phyloP scores from a whole-genome alignment of 805 yeast species.

The Metschnikowia koreensis region DNA sequence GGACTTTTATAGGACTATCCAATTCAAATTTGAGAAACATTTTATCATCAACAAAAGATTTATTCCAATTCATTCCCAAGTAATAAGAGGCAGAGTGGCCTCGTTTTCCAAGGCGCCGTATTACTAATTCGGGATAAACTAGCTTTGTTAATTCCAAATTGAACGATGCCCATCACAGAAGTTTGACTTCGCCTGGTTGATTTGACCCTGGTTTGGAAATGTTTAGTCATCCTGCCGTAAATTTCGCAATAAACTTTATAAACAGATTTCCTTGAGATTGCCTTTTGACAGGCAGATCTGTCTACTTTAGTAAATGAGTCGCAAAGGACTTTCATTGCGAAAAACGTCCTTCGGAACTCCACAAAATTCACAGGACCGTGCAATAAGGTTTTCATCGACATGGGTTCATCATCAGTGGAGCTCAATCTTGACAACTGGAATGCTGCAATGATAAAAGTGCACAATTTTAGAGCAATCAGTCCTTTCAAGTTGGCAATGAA shows the following conservation, averaged over 20 bases:
- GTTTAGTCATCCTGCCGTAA: conserved; percentile 32
- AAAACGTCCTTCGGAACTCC: conserved; percentile 39
- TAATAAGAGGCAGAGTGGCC: conserved; percentile 45
- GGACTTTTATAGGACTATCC: background rate
- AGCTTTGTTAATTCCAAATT: conserved; percentile 41
- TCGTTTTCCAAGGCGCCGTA: conserved; percentile 40
- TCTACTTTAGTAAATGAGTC: background rate
- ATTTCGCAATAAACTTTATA: conserved; percentile 41
- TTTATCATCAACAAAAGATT: conserved; percentile 31
- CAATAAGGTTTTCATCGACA: background rate
- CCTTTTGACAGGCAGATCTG: background rate
- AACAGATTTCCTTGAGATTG: conserved; percentile 25
- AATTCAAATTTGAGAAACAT: conserved; percentile 21
- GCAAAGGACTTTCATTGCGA: conserved; percentile 37
- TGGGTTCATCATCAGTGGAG: background rate
- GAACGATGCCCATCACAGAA: conserved; percentile 32
- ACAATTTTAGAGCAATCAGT: conserved; percentile 20
- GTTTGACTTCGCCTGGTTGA: conserved; percentile 9
- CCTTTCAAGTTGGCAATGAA: too few species aligned
- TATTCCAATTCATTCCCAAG: conserved; percentile 41
- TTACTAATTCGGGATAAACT: conserved; percentile 36
- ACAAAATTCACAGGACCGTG: conserved; percentile 37
- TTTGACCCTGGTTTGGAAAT: too few species aligned
- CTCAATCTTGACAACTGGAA: conserved; percentile 24
- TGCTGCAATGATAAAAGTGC: conserved; percentile 29